phyloP scores from a whole-genome alignment of 2,329 filamentous ascomycete genomes.

The Lasiodiplodia theobromae region DNA sequence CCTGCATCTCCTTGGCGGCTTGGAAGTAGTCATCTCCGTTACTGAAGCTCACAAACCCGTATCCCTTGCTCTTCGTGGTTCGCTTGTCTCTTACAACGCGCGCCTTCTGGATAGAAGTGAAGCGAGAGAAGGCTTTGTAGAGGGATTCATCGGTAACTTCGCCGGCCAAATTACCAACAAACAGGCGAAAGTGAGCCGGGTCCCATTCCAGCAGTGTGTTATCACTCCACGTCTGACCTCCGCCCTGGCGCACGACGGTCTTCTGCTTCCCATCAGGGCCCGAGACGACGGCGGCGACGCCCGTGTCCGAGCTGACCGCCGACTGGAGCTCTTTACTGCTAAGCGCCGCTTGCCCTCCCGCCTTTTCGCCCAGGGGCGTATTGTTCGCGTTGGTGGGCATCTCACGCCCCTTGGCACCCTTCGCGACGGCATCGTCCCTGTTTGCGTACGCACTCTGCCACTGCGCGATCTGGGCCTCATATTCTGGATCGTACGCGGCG shows the following conservation, averaged over 20 bases:
- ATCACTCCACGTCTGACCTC: conserved; percentile 93
- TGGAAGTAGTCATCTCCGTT: conserved; percentile 97
- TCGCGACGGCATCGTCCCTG: conserved; percentile 61
- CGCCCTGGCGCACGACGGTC: conserved; percentile 87
- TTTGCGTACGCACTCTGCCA: conserved; percentile 90
- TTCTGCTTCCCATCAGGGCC: conserved; percentile 68
- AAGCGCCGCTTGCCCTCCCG: conserved; percentile 45
- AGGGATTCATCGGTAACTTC: conserved; percentile 97
- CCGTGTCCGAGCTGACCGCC: conserved; percentile 54
- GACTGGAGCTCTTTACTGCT: conserved; percentile 42
- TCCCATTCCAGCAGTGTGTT: conserved; percentile 93
- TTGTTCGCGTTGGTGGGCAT: conserved; percentile 54
- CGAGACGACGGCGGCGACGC: conserved; percentile 50
- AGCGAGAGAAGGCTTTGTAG: conserved; percentile 90
- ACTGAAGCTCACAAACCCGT: conserved; percentile 94
- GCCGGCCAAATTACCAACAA: conserved; percentile 94
- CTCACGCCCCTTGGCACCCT: conserved; percentile 47
- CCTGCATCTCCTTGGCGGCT: conserved; percentile 97
- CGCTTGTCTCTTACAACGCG: conserved; percentile 94
- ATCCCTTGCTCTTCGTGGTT: conserved; percentile 94
- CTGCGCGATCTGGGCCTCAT: conserved; percentile 89
- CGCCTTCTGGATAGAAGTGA: conserved; percentile 88
- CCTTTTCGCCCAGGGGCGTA: conserved; percentile 49
- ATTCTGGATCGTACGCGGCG: conserved; percentile 71
- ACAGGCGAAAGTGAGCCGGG: conserved; percentile 89